Base-by-base conservation (phyloP, 148 eudicot species). In the Chenopodium quinoa region DNA sequence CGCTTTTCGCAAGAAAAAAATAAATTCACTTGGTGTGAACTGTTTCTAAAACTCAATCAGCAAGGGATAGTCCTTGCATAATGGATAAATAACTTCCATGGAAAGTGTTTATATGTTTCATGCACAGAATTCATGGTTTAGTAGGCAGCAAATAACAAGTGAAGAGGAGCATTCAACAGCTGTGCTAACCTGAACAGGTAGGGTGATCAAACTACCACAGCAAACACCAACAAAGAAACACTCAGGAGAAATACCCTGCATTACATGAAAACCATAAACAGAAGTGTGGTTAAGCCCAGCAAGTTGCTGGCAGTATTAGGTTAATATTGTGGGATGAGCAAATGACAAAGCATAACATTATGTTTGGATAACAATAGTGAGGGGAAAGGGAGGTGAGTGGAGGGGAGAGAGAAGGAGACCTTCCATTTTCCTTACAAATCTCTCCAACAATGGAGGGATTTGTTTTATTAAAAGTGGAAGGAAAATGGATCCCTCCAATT, bases 221-320 rank as follows among this genome's bases (percentile, higher is more conserved):
- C 97, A 95, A 73, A 93, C 98, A 75, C 98, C 98, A 58, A 91
- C 96, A 87, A 95, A 95, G 91, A 95, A 95, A 83, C 84, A 95
- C 73, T 93, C 97, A 4, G 97, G 94, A 81, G 98, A 89, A 82
- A 93, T 88, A 73, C 88, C 98, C 98, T 94, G 91, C 77, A 84
- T 29, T 63, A 86, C 68, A 76, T 69, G 12, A 62, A 34, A 32
- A 47, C 47, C 46, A 25, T 12, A 75, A 34, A 9, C 29, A 71
- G 1, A 71, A 25, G 52, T 14, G 4, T 10, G n/a, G 27, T 66
- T 66, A 66, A 1, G 7, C 71, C 62, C 52, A 65, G 47, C n/a
- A 63, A 65, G 29, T 47, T 63, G 65, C 34, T 31, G 66, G 60
- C 22, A 68, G 25, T 29, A 73, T 58, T 7, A 47, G 32, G 56